Conservation (phyloP, 2,329 filamentous ascomycete species). For the Neoscytalidium dimidiatum region DNA sequence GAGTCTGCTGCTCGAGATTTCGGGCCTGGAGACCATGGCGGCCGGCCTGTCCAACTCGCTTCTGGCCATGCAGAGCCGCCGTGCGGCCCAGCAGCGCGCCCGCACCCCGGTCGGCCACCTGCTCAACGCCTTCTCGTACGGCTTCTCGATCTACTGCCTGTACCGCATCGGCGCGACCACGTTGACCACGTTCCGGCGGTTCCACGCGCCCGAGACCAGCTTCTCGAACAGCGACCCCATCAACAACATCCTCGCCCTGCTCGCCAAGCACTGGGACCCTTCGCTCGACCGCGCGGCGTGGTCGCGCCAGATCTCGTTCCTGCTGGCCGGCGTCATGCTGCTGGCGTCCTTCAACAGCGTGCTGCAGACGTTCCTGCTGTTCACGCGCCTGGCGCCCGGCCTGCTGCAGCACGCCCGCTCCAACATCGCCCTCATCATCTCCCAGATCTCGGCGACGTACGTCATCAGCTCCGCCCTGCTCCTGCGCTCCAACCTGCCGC, state of each 20-base stretch:
- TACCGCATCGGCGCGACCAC: conserved; percentile 77
- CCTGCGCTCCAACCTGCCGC: conserved; percentile 75
- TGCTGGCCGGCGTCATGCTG: conserved; percentile 80
- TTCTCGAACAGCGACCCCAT: conserved; percentile 78
- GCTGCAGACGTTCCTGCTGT: conserved; percentile 81
- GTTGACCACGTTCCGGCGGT: conserved; percentile 66
- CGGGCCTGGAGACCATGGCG: conserved; percentile 79
- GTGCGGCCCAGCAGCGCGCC: conserved; percentile 65
- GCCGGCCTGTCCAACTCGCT: conserved; percentile 68
- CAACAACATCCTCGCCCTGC: conserved; percentile 76
- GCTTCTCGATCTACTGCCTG: conserved; percentile 79
- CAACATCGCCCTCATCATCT: conserved; percentile 76
- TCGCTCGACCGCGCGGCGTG: conserved; percentile 79
- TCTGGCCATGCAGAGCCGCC: conserved; percentile 62
- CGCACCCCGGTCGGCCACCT: conserved; percentile 68
- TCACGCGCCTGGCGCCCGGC: conserved; percentile 72
- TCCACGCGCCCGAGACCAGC: conserved; percentile 37
- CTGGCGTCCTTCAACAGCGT: conserved; percentile 79
- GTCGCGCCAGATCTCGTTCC: conserved; percentile 82
- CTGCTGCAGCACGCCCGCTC: conserved; percentile 74
- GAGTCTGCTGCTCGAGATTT: conserved; percentile 70
- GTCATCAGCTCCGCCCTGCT: conserved; percentile 80
- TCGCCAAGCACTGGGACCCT: conserved; percentile 83
- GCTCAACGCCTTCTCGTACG: conserved; percentile 63
- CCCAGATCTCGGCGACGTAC: conserved; percentile 81